These are phyloP conservation scores for Diversispora epigaea DNA, from an alignment of 192 early-diverging fungal genomes.

Conservation along the genomic window DNA sequence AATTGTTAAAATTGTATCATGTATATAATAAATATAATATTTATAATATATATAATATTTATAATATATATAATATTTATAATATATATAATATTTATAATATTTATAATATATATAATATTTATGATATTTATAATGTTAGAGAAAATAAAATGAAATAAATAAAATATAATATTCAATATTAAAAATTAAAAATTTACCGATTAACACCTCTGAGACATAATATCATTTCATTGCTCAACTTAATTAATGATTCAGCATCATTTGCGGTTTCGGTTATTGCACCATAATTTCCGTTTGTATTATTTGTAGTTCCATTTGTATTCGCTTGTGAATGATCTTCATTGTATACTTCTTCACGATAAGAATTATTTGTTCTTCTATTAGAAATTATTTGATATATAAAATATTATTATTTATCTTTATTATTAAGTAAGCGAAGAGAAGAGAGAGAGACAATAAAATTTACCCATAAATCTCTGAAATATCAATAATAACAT, in stretches of 20 bases:
- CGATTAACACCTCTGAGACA: constrained; percentile 75
- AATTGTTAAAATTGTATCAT: constrained; percentile 8
- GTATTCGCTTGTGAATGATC: constrained; percentile 15
- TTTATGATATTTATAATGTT: neutral
- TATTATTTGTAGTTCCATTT: constrained; percentile 28
- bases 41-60: neutral
- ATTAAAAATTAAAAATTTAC: constrained; percentile 44
- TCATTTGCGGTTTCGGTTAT: constrained; percentile 49
- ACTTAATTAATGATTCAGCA: constrained; percentile 64
- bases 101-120: neutral
- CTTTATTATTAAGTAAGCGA: too few relatives aligned
- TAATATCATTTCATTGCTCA: constrained; percentile 78
- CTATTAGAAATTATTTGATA: constrained; percentile 8
- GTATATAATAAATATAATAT: neutral
- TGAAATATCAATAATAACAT: constrained; percentile 82
- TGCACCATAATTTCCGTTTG: constrained; percentile 22
- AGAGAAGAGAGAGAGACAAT: too few relatives aligned
- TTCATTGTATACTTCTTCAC: neutral
- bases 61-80: neutral
- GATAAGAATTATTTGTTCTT: constrained; percentile 15
- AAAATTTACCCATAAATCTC: constrained; percentile 65
- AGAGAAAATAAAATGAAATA: too few relatives aligned
- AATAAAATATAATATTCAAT: too few relatives aligned
- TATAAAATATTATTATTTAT: neutral
- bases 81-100: constrained; percentile 1